phyloP scores from a whole-genome alignment of 208 protist genomes.

The Acanthamoeba royreba region DNA sequence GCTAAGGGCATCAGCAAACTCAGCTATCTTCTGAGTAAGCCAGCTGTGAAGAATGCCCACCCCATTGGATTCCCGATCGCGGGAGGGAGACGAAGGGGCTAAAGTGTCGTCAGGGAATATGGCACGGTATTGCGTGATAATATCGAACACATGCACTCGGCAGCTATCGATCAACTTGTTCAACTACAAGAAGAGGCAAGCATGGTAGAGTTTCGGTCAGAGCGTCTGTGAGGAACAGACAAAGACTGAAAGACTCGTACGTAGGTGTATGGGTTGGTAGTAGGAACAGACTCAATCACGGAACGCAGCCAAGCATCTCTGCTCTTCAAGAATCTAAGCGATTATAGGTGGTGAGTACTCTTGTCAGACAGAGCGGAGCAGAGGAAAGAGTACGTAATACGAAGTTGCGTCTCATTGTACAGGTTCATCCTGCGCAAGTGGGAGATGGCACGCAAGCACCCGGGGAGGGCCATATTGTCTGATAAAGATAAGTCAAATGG shows the following conservation, averaged over 20 bases:
- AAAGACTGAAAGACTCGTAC: not conserved
- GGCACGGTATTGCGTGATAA: slow-evolving; percentile 64
- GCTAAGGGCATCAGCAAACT: slow-evolving; percentile 34
- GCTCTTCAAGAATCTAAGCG: not conserved
- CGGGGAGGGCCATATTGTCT: slow-evolving; percentile 39
- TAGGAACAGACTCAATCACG: not conserved
- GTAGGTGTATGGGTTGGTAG: not conserved
- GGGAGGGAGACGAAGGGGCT: not conserved
- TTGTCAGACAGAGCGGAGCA: not conserved
- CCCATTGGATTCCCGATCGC: not conserved
- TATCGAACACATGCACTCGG: slow-evolving; percentile 59
- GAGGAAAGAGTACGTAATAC: slow-evolving; percentile 30
- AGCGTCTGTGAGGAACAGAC: not conserved
- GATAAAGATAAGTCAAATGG: not conserved
- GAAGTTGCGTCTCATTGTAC: slow-evolving; percentile 55
- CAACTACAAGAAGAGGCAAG: not conserved
- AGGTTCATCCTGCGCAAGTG: slow-evolving; percentile 46
- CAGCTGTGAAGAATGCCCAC: slow-evolving; percentile 47
- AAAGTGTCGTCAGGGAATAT: slow-evolving; percentile 56
- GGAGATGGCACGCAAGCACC: slow-evolving; percentile 42
- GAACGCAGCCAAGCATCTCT: slow-evolving; percentile 45
- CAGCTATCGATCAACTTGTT: slow-evolving; percentile 16
- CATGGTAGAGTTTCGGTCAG: slow-evolving; percentile 10
- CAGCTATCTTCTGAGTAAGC: slow-evolving; percentile 37
- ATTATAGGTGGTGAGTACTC: not conserved